Conservation (phyloP, 208 protist genomes). For the Trypanosoma caninum region DNA sequence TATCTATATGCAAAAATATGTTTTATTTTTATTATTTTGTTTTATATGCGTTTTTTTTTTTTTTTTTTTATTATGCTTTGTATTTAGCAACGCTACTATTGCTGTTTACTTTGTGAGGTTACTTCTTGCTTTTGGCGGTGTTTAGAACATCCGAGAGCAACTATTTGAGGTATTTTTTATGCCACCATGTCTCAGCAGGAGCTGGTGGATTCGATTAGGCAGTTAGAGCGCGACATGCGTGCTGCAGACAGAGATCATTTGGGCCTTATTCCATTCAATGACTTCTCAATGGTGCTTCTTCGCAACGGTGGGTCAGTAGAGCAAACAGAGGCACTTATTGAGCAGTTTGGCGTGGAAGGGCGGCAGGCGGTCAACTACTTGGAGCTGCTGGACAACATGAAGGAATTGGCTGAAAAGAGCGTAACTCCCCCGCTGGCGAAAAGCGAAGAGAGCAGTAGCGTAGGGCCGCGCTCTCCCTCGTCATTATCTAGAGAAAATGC, state of each 20-base stretch:
- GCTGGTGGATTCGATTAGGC: constrained; percentile 26
- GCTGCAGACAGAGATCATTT: constrained; percentile 16
- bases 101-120: too few species aligned
- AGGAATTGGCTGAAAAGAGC: background rate
- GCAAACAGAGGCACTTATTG: constrained; percentile 26
- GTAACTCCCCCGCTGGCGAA: background rate
- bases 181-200: constrained; percentile 23
- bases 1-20: too few species aligned
- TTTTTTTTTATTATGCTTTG: constrained; percentile 2
- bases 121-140: too few species aligned
- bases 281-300: constrained; percentile 19
- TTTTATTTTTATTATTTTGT: constrained; percentile 1
- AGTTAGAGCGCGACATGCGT: constrained; percentile 25
- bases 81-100: too few species aligned
- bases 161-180: constrained; percentile 11
- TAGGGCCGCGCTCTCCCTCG: background rate
- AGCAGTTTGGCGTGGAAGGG: constrained; percentile 17
- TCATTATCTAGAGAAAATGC: background rate
- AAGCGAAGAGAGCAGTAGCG: background rate
- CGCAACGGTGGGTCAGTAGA: constrained; percentile 23
- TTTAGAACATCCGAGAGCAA: too few species aligned
- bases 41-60: constrained; percentile 14
- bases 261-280: constrained; percentile 17
- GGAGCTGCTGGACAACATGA: constrained; percentile 9
- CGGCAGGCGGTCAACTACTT: constrained; percentile 3